Evolutionary conservation across 345 rosid genomes (phyloP).

Genomic region (Euphorbia pulcherrima): DNA sequence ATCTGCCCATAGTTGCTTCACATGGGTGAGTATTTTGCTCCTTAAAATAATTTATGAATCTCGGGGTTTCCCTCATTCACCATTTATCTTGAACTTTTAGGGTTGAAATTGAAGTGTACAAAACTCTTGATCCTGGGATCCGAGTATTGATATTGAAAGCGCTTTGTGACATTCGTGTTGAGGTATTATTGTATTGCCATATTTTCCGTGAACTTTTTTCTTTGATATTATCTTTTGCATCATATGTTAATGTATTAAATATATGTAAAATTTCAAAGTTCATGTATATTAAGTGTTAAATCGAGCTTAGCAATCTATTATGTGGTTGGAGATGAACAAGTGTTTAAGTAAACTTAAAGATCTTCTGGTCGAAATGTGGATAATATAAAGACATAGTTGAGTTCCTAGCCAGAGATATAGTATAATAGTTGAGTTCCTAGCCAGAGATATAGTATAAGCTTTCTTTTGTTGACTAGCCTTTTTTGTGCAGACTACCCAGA

Average conservation of each 20-base stretch:
- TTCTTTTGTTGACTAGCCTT: conserved; percentile 3
- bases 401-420: neutral
- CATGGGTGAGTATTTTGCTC: conserved; percentile 72
- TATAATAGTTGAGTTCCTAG: neutral
- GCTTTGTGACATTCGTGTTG: conserved; percentile 93
- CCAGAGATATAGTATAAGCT: neutral
- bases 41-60: conserved; percentile 14
- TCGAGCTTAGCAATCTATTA: conserved; percentile 1
- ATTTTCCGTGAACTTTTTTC: neutral
- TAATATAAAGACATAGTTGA: neutral
- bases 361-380: neutral
- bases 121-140: conserved; percentile 81
- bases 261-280: neutral
- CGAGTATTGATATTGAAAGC: conserved; percentile 98
- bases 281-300: conserved; percentile 5
- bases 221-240: neutral
- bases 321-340: conserved; percentile 3
- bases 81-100: conserved; percentile 36
- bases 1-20: conserved; percentile 88
- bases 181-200: conserved; percentile 47
- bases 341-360: neutral
- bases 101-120: conserved; percentile 75
- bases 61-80: conserved; percentile 26
- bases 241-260: neutral
- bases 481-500: neutral